Evolutionary conservation across 306 rosid genomes (phyloP).

Genomic region (Vigna angularis): DNA sequence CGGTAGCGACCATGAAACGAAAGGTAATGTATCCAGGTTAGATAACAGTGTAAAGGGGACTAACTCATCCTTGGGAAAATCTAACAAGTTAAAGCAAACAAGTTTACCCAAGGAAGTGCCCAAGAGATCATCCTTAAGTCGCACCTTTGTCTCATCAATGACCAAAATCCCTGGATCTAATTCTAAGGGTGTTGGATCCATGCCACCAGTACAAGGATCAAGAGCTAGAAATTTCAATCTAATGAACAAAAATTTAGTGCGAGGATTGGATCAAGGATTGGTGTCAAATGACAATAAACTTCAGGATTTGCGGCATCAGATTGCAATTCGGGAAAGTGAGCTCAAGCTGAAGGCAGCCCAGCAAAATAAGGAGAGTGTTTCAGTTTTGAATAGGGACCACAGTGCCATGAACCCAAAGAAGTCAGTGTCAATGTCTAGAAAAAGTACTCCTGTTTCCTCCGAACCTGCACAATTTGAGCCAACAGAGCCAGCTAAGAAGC

Average conservation of each 20-base stretch:
- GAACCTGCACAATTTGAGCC: conserved; percentile 55
- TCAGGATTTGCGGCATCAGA: conserved; percentile 93
- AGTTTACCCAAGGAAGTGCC: conserved; percentile 59
- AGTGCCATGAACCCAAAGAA: conserved; percentile 52
- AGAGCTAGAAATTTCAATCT: conserved; percentile 57
- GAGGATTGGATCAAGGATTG: conserved; percentile 58
- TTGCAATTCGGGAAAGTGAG: conserved; percentile 88
- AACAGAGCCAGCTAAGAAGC: conserved; percentile 75
- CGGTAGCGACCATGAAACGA: conserved; percentile 80
- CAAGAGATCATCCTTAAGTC: conserved; percentile 55
- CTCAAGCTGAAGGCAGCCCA: conserved; percentile 79
- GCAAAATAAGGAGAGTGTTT: conserved; percentile 68
- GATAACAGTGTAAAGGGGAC: conserved; percentile 56
- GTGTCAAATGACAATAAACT: conserved; percentile 64
- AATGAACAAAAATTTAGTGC: conserved; percentile 49
- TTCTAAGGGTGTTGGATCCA: conserved; percentile 59
- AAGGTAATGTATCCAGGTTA: conserved; percentile 48
- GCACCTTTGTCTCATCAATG: conserved; percentile 53
- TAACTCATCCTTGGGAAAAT: conserved; percentile 51
- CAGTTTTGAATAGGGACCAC: conserved; percentile 57
- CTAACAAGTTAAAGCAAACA: conserved; percentile 55
- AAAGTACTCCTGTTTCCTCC: conserved; percentile 45
- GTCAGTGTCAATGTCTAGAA: conserved; percentile 37
- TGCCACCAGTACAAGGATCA: conserved; percentile 60
- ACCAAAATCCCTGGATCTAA: conserved; percentile 51